A percentile compares a stretch with the other conserved stretches of the same genome.
Conservation (phyloP, 2,329 filamentous ascomycete species). For the Colletotrichum sidae region DNA sequence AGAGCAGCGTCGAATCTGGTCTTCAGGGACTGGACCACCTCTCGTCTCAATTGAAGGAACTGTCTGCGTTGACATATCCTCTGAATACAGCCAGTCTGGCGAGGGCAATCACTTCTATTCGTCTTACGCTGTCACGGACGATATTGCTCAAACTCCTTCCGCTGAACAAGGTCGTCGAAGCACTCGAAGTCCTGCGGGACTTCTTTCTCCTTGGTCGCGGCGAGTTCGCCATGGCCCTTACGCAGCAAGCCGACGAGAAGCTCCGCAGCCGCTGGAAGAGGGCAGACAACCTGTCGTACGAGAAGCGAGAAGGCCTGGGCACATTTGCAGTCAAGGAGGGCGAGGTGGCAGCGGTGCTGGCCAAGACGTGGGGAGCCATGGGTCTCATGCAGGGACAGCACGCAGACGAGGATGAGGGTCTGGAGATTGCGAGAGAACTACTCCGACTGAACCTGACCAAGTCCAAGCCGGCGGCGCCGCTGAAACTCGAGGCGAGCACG, state of each 20-base stretch:
- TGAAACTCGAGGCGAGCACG: slow-evolving; percentile 50
- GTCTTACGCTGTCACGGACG: slow-evolving; percentile 84
- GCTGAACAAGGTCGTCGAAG: slow-evolving; percentile 78
- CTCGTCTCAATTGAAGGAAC: slow-evolving; percentile 74
- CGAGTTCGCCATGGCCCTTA: slow-evolving; percentile 90
- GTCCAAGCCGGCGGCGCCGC: slow-evolving; percentile 51
- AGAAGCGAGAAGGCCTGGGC: slow-evolving; percentile 69
- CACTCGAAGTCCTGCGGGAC: slow-evolving; percentile 81
- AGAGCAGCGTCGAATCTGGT: slow-evolving; percentile 57
- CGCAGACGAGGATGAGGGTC: slow-evolving; percentile 82
- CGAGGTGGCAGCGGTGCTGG: slow-evolving; percentile 82
- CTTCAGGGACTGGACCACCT: slow-evolving; percentile 69
- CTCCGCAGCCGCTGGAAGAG: slow-evolving; percentile 79
- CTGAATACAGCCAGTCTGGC: slow-evolving; percentile 79
- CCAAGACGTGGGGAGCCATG: slow-evolving; percentile 82
- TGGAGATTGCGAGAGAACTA: slow-evolving; percentile 85
- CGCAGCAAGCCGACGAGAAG: slow-evolving; percentile 85
- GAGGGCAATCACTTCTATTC: slow-evolving; percentile 78
- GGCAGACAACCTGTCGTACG: slow-evolving; percentile 67
- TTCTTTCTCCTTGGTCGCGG: slow-evolving; percentile 90
- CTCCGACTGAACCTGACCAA: slow-evolving; percentile 75
- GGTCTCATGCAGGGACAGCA: slow-evolving; percentile 77
- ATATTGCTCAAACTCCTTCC: slow-evolving; percentile 86
- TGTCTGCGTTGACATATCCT: slow-evolving; percentile 78
- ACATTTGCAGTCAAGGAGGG: slow-evolving; percentile 84